These are phyloP conservation scores for Suillus tomentosus DNA, from an alignment of 768 basidiomycete genomes.

Conservation along the genomic window DNA sequence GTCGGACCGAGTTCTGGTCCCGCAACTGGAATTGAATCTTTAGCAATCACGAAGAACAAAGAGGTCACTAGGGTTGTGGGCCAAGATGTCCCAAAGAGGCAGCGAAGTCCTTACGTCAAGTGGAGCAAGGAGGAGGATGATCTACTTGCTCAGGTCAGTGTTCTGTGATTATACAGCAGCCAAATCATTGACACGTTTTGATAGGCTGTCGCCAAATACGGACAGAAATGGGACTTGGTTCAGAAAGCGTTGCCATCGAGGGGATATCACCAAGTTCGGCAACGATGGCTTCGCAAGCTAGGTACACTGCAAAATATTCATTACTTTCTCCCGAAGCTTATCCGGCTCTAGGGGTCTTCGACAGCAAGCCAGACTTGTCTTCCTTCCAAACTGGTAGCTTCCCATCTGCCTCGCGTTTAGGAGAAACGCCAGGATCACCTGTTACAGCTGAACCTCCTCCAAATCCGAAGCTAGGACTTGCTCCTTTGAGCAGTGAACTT, in stretches of 20 bases:
- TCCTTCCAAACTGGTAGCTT: conserved; percentile 32
- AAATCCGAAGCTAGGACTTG: conserved; percentile 40
- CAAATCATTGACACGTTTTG: conserved; percentile 7
- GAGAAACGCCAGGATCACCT: conserved; percentile 13
- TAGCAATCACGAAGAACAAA: conserved; percentile 20
- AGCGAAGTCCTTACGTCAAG: conserved; percentile 43
- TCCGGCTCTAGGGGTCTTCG: conserved; percentile 32
- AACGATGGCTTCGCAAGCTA: conserved; percentile 44
- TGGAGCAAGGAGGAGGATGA: conserved; percentile 47
- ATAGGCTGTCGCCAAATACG: conserved; percentile 42
- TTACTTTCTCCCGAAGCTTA: conserved; percentile 2
- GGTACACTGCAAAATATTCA: conserved; percentile 25
- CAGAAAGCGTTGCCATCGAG: conserved; percentile 42
- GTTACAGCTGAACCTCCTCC: conserved; percentile 28
- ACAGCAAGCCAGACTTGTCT: conserved; percentile 37
- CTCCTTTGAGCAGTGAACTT: conserved; percentile 39
- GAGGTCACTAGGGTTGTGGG: conserved; percentile 30
- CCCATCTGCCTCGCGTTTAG: conserved; percentile 16
- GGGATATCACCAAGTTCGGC: conserved; percentile 45
- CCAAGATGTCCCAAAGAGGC: conserved; percentile 36
- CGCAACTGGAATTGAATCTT: background rate
- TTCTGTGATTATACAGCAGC: background rate
- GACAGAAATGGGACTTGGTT: conserved; percentile 43
- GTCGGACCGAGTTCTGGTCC: background rate
- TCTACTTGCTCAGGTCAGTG: conserved; percentile 37